Percentiles rank a stretch among this genome's conserved stretches.
These are phyloP conservation scores for Gypsophila paniculata DNA, from an alignment of 179 eudicot genomes.

Conservation along the genomic window DNA sequence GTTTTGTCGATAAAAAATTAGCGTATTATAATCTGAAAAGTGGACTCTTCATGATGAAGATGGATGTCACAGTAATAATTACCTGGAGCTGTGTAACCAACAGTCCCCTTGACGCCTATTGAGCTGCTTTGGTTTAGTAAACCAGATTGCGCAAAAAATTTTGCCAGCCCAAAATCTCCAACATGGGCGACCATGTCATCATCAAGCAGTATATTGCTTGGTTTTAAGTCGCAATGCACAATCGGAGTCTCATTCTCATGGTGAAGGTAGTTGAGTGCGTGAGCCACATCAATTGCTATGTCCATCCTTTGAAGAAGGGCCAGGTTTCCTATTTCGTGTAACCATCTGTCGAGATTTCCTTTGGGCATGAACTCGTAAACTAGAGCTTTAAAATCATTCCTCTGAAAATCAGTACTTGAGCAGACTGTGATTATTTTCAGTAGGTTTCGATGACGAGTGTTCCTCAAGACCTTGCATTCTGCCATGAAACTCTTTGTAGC, in stretches of 20 bases:
- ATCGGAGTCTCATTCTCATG: conserved; percentile 8
- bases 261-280: conserved; percentile 12
- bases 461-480: conserved; percentile 12
- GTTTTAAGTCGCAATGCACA: conserved; percentile 12
- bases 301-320: conserved; percentile 6
- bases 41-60: neutral
- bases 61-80: neutral
- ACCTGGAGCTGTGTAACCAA: conserved; percentile 19
- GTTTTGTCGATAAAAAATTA: no score
- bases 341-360: conserved; percentile 7
- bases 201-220: conserved; percentile 13
- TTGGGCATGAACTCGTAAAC: conserved; percentile 14
- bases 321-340: conserved; percentile 3
- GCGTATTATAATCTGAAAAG: no score
- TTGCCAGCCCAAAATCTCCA: conserved; percentile 6
- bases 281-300: conserved; percentile 18
- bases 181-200: conserved; percentile 12
- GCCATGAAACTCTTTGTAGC: conserved; percentile 17
- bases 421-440: conserved; percentile 9
- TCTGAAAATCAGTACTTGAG: conserved; percentile 14
- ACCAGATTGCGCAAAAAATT: conserved; percentile 3
- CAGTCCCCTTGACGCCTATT: neutral
- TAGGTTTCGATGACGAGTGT: conserved; percentile 9
- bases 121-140: neutral
- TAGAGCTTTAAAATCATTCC: conserved; percentile 11